phyloP scores from a whole-genome alignment of 495 filamentous ascomycete genomes.

The Hypoxylon lenormandii region DNA sequence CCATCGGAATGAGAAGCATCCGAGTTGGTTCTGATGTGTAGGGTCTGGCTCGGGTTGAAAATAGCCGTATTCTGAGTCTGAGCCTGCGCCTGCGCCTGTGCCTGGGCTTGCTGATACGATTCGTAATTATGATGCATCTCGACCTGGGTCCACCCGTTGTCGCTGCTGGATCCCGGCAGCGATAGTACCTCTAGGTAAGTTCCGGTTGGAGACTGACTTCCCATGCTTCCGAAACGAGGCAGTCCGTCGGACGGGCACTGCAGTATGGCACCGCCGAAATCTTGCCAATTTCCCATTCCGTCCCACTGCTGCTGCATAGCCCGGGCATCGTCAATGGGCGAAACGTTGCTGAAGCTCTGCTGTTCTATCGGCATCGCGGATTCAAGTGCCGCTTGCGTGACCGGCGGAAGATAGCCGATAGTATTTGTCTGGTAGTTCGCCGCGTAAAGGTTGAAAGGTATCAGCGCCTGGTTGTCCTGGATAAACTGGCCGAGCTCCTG shows the following conservation, averaged over 20 bases:
- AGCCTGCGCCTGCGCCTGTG: conserved; percentile 54
- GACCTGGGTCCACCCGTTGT: conserved; percentile 83
- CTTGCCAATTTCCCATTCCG: conserved; percentile 75
- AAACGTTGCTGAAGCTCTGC: conserved; percentile 69
- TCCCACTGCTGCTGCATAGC: conserved; percentile 67
- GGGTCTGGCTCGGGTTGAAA: conserved; percentile 85
- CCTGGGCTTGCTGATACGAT: conserved; percentile 61
- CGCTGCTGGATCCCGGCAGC: conserved; percentile 80
- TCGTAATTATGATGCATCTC: conserved; percentile 68
- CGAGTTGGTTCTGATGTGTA: conserved; percentile 85
- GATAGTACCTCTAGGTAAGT: conserved; percentile 87
- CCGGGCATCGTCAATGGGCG: conserved; percentile 73
- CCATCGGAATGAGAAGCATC: conserved; percentile 82
- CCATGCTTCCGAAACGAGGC: conserved; percentile 67
- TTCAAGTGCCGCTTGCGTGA: conserved; percentile 73
- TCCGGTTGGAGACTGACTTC: conserved; percentile 82
- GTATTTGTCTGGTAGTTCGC: conserved; percentile 66
- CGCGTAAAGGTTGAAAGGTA: conserved; percentile 63
- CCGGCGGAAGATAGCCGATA: conserved; percentile 77
- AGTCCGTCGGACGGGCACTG: conserved; percentile 67
- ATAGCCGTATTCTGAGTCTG: conserved; percentile 70
- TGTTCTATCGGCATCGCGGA: conserved; percentile 73
- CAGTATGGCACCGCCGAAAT: conserved; percentile 73
- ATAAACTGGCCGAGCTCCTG: conserved; percentile 67
- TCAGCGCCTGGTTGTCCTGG: conserved; percentile 60